Percentiles rank a stretch among this genome's conserved stretches.
Evolutionary conservation across 768 basidiomycete species (phyloP).

Genomic region (Melanogaster broomeanus): DNA sequence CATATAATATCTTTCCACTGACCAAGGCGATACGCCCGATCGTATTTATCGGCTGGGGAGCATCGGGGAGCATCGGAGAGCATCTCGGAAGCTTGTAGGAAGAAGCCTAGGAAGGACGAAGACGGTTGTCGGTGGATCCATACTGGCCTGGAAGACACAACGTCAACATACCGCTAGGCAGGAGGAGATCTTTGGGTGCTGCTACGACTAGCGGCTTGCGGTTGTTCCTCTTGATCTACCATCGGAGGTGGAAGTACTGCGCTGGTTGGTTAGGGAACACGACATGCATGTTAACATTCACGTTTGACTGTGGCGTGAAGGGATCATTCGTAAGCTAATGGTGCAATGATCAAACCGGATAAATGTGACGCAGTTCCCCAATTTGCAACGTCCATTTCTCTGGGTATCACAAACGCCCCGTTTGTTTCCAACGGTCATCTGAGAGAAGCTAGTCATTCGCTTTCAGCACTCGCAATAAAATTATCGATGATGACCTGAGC

Average conservation of each 20-base stretch:
- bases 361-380: neutral
- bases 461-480: conserved; percentile 81
- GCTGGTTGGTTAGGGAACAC: conserved; percentile 86
- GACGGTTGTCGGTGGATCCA: neutral
- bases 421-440: neutral
- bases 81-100: conserved; percentile 64
- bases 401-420: conserved; percentile 24
- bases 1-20: conserved; percentile 88
- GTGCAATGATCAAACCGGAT: neutral
- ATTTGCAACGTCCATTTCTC: conserved; percentile 98
- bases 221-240: conserved; percentile 84
- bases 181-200: conserved; percentile 80
- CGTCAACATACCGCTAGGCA: conserved; percentile 74
- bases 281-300: conserved; percentile 81
- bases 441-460: conserved; percentile 42
- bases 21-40: conserved; percentile 72
- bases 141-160: conserved; percentile 4
- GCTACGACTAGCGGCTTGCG: conserved; percentile 86
- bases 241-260: conserved; percentile 91
- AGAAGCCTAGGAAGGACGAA: conserved; percentile 54
- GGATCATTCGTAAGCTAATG: conserved; percentile 76
- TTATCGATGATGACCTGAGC: conserved; percentile 89
- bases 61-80: conserved; percentile 59
- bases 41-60: conserved; percentile 29
- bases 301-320: conserved; percentile 31